Evolutionary conservation across 2,329 filamentous ascomycete genomes (phyloP).

Genomic region (Colletotrichum liaoningense): DNA sequence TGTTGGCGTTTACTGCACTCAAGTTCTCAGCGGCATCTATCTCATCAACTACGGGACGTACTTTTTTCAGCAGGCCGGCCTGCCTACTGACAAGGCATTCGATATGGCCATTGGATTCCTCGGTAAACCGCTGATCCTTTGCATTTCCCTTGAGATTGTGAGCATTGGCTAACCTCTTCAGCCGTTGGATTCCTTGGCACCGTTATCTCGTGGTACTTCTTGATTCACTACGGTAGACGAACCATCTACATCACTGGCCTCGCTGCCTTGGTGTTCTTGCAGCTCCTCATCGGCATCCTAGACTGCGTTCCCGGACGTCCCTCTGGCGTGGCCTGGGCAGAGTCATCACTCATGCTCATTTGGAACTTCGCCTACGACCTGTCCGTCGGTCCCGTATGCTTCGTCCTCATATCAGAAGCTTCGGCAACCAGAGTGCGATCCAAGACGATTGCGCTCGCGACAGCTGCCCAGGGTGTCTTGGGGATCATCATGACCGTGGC

Average conservation of each 20-base stretch:
- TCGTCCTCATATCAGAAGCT: conserved; percentile 66
- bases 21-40: conserved; percentile 73
- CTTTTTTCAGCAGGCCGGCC: conserved; percentile 59
- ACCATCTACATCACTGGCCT: conserved; percentile 55
- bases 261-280: conserved; percentile 49
- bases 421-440: conserved; percentile 57
- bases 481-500: conserved; percentile 47
- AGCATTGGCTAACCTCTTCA: conserved; percentile 46
- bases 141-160: conserved; percentile 62
- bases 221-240: conserved; percentile 54
- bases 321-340: conserved; percentile 55
- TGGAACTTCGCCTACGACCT: conserved; percentile 51
- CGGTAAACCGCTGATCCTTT: conserved; percentile 48
- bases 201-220: conserved; percentile 55
- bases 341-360: conserved; percentile 60
- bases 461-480: conserved; percentile 52
- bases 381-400: conserved; percentile 47
- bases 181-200: conserved; percentile 57
- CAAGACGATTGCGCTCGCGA: conserved; percentile 58
- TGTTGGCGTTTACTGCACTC: conserved; percentile 72
- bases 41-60: conserved; percentile 73
- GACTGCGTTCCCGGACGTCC: conserved; percentile 56
- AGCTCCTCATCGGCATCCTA: conserved; percentile 56
- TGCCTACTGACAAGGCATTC: conserved; percentile 50
- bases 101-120: conserved; percentile 56